Percentiles rank a stretch among this genome's conserved stretches.
These are phyloP conservation scores for Phylloporus sp. DNA, from an alignment of 1,284 basidiomycete species.

Conservation along the genomic window DNA sequence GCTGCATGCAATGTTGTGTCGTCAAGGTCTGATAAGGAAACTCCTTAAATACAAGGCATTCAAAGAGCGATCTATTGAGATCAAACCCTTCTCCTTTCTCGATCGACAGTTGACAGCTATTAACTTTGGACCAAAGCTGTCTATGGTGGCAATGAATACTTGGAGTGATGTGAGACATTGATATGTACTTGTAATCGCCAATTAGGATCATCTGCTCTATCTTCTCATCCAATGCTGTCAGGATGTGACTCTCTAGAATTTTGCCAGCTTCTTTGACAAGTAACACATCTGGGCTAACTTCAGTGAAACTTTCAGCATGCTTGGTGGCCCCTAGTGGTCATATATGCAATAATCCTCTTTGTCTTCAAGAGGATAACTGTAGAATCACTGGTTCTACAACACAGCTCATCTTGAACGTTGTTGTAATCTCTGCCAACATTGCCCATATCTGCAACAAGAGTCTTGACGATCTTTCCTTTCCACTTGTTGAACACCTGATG, in stretches of 20 bases:
- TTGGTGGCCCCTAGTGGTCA: constrained; percentile 70
- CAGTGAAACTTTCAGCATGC: constrained; percentile 50
- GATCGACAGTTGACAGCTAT: constrained; percentile 62
- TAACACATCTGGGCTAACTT: constrained; percentile 51
- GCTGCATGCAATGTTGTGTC: constrained; percentile 72
- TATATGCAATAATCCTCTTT: constrained; percentile 65
- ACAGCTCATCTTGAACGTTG: constrained; percentile 39
- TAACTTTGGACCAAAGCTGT: constrained; percentile 71
- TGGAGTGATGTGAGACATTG: neutral
- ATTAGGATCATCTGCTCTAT: constrained; percentile 63
- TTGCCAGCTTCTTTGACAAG: constrained; percentile 75
- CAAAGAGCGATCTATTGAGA: constrained; percentile 66
- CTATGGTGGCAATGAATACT: constrained; percentile 36
- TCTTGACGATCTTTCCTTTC: constrained; percentile 43
- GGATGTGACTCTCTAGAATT: constrained; percentile 66
- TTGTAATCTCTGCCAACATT: constrained; percentile 46
- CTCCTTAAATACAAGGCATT: constrained; percentile 60
- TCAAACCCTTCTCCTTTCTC: constrained; percentile 68
- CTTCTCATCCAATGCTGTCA: constrained; percentile 53
- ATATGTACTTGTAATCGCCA: constrained; percentile 67
- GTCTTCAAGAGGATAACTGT: constrained; percentile 40
- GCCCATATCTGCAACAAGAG: constrained; percentile 42
- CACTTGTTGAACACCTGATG: constrained; percentile 45
- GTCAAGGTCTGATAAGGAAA: constrained; percentile 61
- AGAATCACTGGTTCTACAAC: constrained; percentile 42